Conservation (phyloP, 139 green algal genomes). For the Chlamydomonas sphaeroides region DNA sequence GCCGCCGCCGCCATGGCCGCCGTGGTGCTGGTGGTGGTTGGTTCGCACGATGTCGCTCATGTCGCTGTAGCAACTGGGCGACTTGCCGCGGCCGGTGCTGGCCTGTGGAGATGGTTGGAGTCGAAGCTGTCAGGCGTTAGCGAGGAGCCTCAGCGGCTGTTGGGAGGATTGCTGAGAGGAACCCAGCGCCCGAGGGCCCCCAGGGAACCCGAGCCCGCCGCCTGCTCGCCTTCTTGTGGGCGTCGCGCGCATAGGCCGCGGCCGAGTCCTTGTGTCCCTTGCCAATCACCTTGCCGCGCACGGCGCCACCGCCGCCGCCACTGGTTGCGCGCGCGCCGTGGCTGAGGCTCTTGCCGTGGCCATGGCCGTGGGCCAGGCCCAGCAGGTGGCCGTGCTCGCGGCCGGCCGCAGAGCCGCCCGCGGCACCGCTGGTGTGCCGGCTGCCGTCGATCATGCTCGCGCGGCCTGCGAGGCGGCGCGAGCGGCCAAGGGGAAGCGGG, state of each 20-base stretch:
- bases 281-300: conserved; percentile 5
- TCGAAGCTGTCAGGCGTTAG: too few species aligned
- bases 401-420: too few species aligned
- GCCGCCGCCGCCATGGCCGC: too few species aligned
- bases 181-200: too few species aligned
- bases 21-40: background rate
- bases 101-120: too few species aligned
- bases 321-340: conserved; percentile 29
- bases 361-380: background rate
- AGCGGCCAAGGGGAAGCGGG: too few species aligned
- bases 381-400: too few species aligned
- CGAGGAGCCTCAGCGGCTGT: too few species aligned
- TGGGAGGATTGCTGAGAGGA: too few species aligned
- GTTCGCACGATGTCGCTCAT: conserved; percentile 9
- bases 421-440: background rate
- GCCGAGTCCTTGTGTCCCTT: conserved; percentile 19
- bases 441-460: conserved; percentile 8
- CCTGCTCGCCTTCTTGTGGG: conserved; percentile 20
- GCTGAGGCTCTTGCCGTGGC: conserved; percentile 4
- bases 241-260: background rate
- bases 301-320: conserved; percentile 8
- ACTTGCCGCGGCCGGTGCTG: too few species aligned
- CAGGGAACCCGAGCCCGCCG: too few species aligned
- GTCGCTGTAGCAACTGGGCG: conserved; percentile 38
- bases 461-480: background rate